Base-by-base conservation (phyloP, 2,329 filamentous ascomycete species). In the Boeremia lycopersici region DNA sequence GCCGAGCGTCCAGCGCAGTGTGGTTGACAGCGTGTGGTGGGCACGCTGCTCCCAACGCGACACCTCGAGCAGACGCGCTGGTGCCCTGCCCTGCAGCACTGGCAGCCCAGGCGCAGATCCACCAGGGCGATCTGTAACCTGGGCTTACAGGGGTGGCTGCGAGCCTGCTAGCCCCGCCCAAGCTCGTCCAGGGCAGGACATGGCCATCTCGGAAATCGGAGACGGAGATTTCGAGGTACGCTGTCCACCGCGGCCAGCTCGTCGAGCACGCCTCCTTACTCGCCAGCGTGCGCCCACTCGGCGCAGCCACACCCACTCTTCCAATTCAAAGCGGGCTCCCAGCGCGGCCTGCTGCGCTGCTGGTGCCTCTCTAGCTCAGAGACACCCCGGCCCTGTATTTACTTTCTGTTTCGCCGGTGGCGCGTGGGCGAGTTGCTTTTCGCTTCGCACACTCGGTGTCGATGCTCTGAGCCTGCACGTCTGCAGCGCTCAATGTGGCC, bases 51-150 rank as follows among this genome's bases (percentile, higher is more conserved):
- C 36, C 33, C 36, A 6, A 23, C 13, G 8, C 39, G 19, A 15
- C 19, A 19, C 30, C 12, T 56, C 48, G 57, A 51, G 51, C 54
- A 57, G 55, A 56, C 48, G 50, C 60, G 49, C 43, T 58, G 54
- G 50, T 65, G 69, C 69, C 70, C 68, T 65, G 69, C 69, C 70
- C 68, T 72, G 68, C 71, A 72, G 67, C 53, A 63, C 60, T 62
- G 58, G 46, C 52, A 68, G 70, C 63, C 67, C 65, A 66, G 62
- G 56, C 56, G 71, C 62, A 69, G 70, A 74, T 74, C 70, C 63
- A 70, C 64, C 61, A 62, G 53, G 69, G 60, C 68, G 71, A 74
- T 74, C 71, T 70, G 68, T 73, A 70, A 73, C 69, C 60, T 65
- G 67, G 70, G 68, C 66, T 59, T 65, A 56, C 67, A 68, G 63